Base-by-base conservation (phyloP, 2,329 filamentous ascomycete genomes). In the Pestalotiopsis sp. region DNA sequence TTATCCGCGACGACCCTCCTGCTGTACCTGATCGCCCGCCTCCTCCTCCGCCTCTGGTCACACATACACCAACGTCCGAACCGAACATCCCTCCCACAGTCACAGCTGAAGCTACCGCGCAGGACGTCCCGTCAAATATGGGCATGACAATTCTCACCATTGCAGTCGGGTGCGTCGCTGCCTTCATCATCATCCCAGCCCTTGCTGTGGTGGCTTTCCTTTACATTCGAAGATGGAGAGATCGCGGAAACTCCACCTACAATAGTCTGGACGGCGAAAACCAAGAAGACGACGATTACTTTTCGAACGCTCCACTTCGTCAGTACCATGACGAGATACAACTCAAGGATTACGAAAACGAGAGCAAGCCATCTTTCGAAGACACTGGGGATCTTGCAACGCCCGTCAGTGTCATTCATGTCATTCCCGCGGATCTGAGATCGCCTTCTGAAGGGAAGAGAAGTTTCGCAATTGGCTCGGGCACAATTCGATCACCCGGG, bases 341-440 rank as follows among this genome's bases (percentile, higher is more conserved):
- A 14, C 61, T 64, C 61, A 64, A 64, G 23, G 61, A 64, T 38
- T 64, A 64, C 12, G 61, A 64, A 23, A 49, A 25, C 39, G 61
- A 64, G 61, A 31, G 39, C 17, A 61, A 61, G 12, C 59, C 59
- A 39, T 61, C 59, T 36, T 61, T 61, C n/a, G 59, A 61, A 36
- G 59, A 61, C 4, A 36, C 31, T 6, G 59, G 59, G 17, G 25
- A 27, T 11, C 36, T 61, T 9, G 59, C 59, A 5, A 36, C n/a
- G 17, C 59, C 59, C 12, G 31, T n/a, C 27, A 61, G 59, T 36
- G 59, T 27, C 17, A 36, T 61, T 17, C 59, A 61, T 61, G 59
- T 61, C 25, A 36, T 61, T 14, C 59, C 59, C n/a, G 31, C 27
- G 38, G 59, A 20, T 27, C 11, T 36, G 1, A 36, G 59, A 39